Conservation (phyloP, 768 basidiomycete genomes). For the Austroboletus festivus region DNA sequence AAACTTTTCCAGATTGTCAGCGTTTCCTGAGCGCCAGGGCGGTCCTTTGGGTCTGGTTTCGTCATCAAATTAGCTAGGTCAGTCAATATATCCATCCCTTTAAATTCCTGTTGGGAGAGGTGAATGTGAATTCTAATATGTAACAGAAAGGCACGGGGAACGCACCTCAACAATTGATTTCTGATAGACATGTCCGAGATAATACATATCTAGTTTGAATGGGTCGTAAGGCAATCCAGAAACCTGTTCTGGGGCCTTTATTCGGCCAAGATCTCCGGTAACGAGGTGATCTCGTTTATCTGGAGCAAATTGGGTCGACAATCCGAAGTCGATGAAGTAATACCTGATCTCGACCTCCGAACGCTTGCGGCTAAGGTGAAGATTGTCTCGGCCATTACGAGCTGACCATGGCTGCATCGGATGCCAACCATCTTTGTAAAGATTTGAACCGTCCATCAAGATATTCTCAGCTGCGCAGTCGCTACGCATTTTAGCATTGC, state of each 20-base stretch:
- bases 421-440: slow-evolving; percentile 31
- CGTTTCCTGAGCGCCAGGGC: not conserved
- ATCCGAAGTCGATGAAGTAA: slow-evolving; percentile 36
- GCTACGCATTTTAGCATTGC: slow-evolving; percentile 7
- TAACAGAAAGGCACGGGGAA: not conserved
- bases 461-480: slow-evolving; percentile 30
- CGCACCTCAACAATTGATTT: slow-evolving; percentile 16
- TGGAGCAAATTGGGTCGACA: slow-evolving; percentile 28
- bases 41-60: slow-evolving; percentile 4
- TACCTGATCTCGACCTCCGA: slow-evolving; percentile 29
- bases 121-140: not conserved
- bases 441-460: slow-evolving; percentile 24
- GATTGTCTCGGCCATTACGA: slow-evolving; percentile 11
- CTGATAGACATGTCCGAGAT: slow-evolving; percentile 24
- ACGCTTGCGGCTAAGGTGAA: slow-evolving; percentile 20
- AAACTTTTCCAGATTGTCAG: slow-evolving; percentile 9
- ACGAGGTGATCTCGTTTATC: not conserved
- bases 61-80: slow-evolving; percentile 8
- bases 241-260: slow-evolving; percentile 23
- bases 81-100: not conserved
- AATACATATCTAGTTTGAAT: slow-evolving; percentile 30
- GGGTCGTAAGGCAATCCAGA: slow-evolving; percentile 23
- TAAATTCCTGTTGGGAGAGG: slow-evolving; percentile 5
- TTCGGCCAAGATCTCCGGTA: slow-evolving; percentile 7
- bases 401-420: slow-evolving; percentile 7